Evolutionary conservation across 164 flowering plant species (phyloP).

Genomic region (Cinnamomum chago): DNA sequence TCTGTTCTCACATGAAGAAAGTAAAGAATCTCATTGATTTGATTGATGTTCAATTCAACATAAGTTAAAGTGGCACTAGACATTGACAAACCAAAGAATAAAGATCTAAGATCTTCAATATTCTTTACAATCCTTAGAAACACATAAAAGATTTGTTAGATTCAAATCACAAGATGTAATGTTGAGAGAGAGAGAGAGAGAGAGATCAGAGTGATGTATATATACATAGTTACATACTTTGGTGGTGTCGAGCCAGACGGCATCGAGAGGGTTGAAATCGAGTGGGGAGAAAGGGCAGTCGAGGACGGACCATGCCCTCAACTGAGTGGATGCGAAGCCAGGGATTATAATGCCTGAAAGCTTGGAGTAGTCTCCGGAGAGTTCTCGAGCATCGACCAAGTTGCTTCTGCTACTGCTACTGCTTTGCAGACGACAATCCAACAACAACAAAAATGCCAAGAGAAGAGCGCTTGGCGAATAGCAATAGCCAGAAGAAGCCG

Average conservation of each 20-base stretch:
- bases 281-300: constrained; percentile 97
- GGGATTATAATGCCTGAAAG: constrained; percentile 90
- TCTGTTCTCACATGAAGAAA: not conserved
- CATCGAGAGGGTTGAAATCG: constrained; percentile 96
- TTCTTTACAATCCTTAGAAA: too few relatives aligned
- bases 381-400: not conserved
- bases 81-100: not conserved
- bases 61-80: too few relatives aligned
- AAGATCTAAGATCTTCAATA: not conserved
- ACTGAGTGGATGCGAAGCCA: constrained; percentile 92
- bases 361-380: constrained; percentile 44
- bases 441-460: not conserved
- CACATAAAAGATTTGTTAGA: not conserved
- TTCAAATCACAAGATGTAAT: not conserved
- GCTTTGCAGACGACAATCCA: not conserved
- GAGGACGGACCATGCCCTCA: constrained; percentile 90
- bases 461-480: not conserved
- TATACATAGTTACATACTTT: constrained; percentile 55
- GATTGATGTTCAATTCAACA: too few relatives aligned
- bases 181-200: not conserved
- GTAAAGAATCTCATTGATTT: too few relatives aligned
- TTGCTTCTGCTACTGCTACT: not conserved
- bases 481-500: not conserved
- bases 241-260: constrained; percentile 94
- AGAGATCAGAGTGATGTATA: not conserved